These are phyloP conservation scores for Pulveroboletus sp. DNA, from an alignment of 768 basidiomycete genomes.

Conservation along the genomic window DNA sequence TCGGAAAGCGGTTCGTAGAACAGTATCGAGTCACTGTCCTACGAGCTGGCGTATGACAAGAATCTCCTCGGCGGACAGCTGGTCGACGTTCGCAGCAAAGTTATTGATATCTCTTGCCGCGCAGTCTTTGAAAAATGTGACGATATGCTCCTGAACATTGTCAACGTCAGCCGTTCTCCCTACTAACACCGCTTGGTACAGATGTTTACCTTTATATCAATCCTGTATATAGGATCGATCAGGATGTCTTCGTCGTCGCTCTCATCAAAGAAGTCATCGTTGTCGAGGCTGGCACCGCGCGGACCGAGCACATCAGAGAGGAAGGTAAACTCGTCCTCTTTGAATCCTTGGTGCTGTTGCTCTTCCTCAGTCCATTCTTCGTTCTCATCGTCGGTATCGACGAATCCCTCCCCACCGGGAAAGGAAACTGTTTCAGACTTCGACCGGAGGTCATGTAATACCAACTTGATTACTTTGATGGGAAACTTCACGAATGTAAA, in stretches of 20 bases:
- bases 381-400: conserved; percentile 80
- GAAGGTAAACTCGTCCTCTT: conserved; percentile 76
- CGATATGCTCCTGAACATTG: conserved; percentile 53
- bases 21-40: conserved; percentile 15
- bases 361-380: conserved; percentile 96
- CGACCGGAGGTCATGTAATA: conserved; percentile 78
- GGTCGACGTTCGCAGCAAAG: conserved; percentile 59
- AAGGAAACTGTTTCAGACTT: conserved; percentile 71
- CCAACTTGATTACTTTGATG: conserved; percentile 85
- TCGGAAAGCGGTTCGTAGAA: background rate
- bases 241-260: conserved; percentile 84
- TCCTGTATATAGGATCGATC: conserved; percentile 79
- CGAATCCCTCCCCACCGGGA: conserved; percentile 51
- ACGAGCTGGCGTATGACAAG: conserved; percentile 55
- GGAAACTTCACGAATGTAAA: conserved; percentile 86
- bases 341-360: conserved; percentile 50
- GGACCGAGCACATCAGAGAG: conserved; percentile 80
- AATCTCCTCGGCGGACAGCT: conserved; percentile 67
- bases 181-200: conserved; percentile 13
- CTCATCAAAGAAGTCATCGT: conserved; percentile 68
- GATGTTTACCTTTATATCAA: conserved; percentile 65
- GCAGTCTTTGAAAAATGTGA: conserved; percentile 65
- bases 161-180: background rate
- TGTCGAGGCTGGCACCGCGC: conserved; percentile 67
- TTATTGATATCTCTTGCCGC: conserved; percentile 56